phyloP scores from a whole-genome alignment of 148 eudicot species.

The Rhododendron vialii region DNA sequence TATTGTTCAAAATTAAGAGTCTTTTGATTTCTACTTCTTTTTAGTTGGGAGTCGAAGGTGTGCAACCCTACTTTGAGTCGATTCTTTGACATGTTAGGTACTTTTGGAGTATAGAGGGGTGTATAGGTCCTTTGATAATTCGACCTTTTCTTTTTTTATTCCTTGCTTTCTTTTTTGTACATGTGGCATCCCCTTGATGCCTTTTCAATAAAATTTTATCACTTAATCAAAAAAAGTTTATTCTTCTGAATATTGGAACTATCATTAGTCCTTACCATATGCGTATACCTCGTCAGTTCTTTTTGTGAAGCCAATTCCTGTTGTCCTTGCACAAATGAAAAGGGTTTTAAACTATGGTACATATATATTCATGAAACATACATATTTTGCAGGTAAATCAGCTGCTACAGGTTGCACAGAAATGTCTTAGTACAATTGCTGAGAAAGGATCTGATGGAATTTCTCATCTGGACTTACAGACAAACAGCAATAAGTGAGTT shows the following conservation, averaged over 20 bases:
- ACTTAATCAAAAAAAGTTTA: no score
- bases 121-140: no score
- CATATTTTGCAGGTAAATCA: slow-evolving; percentile 66
- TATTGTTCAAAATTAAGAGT: no score
- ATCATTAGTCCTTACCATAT: background rate
- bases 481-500: slow-evolving; percentile 79
- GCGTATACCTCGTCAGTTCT: background rate
- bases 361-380: background rate
- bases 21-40: no score
- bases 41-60: no score
- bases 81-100: no score
- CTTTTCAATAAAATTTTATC: no score
- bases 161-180: no score
- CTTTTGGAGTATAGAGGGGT: no score
- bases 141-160: no score
- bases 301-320: background rate
- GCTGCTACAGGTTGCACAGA: slow-evolving; percentile 85
- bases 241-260: background rate
- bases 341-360: background rate
- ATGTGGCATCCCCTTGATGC: no score
- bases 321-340: background rate
- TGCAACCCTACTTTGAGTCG: no score
- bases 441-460: slow-evolving; percentile 79
- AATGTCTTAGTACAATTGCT: slow-evolving; percentile 73
- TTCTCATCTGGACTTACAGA: slow-evolving; percentile 70